phyloP scores from a whole-genome alignment of 176 grass and related monocot genomes.

The Zoysia pacifica region DNA sequence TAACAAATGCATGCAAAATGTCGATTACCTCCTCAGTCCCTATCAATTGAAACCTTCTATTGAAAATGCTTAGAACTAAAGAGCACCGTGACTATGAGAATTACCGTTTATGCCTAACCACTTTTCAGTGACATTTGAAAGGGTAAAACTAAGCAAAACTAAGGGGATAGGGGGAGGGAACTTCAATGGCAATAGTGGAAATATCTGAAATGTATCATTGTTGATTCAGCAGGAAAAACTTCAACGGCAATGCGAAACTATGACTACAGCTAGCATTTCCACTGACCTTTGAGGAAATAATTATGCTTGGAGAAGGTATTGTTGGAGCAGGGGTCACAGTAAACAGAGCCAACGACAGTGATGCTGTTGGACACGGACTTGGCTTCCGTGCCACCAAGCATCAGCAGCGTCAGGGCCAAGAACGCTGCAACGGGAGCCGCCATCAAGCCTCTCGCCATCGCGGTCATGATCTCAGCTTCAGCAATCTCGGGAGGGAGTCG shows the following conservation, averaged over 20 bases:
- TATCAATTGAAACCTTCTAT: not conserved
- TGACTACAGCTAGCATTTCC: not conserved
- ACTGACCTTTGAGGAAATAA: constrained; percentile 93
- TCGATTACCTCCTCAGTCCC: not conserved
- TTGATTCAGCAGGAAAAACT: not conserved
- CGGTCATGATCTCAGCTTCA: not conserved
- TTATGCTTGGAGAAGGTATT: constrained; percentile 95
- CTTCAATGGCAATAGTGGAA: not conserved
- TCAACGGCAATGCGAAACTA: constrained; percentile 9
- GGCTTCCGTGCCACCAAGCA: constrained; percentile 43
- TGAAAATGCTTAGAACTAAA: constrained; percentile 6
- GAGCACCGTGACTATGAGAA: not conserved
- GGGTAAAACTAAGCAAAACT: not conserved
- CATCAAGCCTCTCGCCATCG: constrained; percentile 38
- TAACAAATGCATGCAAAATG: not conserved
- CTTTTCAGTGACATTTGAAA: not conserved
- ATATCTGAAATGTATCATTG: not conserved
- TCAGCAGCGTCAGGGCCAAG: constrained; percentile 1
- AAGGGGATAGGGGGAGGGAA: no score
- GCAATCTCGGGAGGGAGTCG: constrained; percentile 20
- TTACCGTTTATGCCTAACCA: not conserved
- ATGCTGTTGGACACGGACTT: constrained; percentile 65
- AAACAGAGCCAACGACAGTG: constrained; percentile 92
- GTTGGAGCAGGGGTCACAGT: constrained; percentile 84
- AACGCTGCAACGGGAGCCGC: constrained; percentile 26